Evolutionary conservation across 2,329 filamentous ascomycete species (phyloP), one percentile per base, ranked within the genome.

Genomic region (Tetracladium maxilliforme): DNA sequence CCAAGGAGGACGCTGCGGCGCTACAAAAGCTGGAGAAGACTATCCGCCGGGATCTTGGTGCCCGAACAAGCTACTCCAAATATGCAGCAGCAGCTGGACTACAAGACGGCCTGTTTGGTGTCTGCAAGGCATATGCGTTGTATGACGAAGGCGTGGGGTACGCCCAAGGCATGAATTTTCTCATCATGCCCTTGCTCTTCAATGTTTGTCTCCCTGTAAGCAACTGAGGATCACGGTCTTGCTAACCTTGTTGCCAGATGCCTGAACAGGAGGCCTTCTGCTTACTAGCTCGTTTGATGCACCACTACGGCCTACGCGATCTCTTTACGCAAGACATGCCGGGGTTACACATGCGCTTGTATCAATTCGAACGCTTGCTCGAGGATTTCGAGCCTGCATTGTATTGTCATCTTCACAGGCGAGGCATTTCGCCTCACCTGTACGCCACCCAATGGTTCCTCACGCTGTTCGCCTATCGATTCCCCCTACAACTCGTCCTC

Each of bases 361-460:
- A 92, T 50, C 83, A 93, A 38, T 98, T 98, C 41, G 90, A 95
- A 53, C 73, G 90, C 14, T 58, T 98, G 12, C 60, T 98, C 15
- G 90, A 98, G 52, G 90, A 98, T 40, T 62, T 87, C 21, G 87
- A 98, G 45, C 90, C 92, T 3, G 86, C 86, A 3, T 58, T 98
- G 6, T 94, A 92, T 52, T 94, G 87, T 46, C 90, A 98, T 49
- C 69, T 98, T 28, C 80, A 81, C 42, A 75, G 90, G 30, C 72
- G 80, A 28, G 76, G 82, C 35, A 90, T 98, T 27, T 79, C 79
- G 7, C 79, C 90, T 1, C 83, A 93, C 44, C 64, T 98, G 7
- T 98, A 98, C 46, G 90, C 90, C 22, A 98, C 90, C 0, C 90
- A 98, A 49, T 98, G 90, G 90, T 98, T 98, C 52, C 65, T 98